These are phyloP conservation scores for Rhizopus sp. DNA, from an alignment of 371 early-diverging fungal species.

Conservation along the genomic window DNA sequence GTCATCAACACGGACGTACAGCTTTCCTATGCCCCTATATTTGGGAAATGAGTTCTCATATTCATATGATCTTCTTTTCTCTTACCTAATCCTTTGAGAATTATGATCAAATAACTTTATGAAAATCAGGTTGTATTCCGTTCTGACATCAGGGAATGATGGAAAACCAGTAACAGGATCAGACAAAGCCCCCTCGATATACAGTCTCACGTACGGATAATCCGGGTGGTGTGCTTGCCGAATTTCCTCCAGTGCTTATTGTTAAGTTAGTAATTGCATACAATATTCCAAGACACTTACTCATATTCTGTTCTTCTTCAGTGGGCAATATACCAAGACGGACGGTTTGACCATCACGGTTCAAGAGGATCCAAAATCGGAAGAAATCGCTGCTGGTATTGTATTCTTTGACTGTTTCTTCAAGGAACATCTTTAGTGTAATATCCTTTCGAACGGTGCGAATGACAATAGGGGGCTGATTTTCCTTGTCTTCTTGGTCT, in stretches of 20 bases:
- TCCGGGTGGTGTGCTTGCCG: background rate
- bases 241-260: slow-evolving; percentile 12
- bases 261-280: background rate
- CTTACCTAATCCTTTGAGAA: slow-evolving; percentile 23
- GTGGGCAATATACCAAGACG: slow-evolving; percentile 71
- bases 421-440: slow-evolving; percentile 13
- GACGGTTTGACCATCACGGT: slow-evolving; percentile 83
- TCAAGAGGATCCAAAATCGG: slow-evolving; percentile 79
- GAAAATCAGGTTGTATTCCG: slow-evolving; percentile 16
- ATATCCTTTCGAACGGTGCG: slow-evolving; percentile 6
- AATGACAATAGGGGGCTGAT: background rate
- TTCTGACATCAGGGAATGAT: background rate
- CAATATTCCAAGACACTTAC: slow-evolving; percentile 14
- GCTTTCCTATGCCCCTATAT: slow-evolving; percentile 53
- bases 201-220: slow-evolving; percentile 18
- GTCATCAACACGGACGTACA: slow-evolving; percentile 52
- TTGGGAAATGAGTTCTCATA: background rate
- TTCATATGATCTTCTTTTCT: too few species aligned
- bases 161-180: slow-evolving; percentile 1
- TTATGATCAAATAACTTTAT: slow-evolving; percentile 23
- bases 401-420: slow-evolving; percentile 23
- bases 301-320: slow-evolving; percentile 10
- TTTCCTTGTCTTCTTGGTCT: slow-evolving; percentile 5
- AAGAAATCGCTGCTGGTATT: slow-evolving; percentile 43
- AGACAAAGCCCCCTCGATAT: slow-evolving; percentile 10